Evolutionary conservation across 371 early-diverging fungal genomes (phyloP), one percentile per base, ranked within the genome.

Genomic region (Lichtheimia corymbifera): DNA sequence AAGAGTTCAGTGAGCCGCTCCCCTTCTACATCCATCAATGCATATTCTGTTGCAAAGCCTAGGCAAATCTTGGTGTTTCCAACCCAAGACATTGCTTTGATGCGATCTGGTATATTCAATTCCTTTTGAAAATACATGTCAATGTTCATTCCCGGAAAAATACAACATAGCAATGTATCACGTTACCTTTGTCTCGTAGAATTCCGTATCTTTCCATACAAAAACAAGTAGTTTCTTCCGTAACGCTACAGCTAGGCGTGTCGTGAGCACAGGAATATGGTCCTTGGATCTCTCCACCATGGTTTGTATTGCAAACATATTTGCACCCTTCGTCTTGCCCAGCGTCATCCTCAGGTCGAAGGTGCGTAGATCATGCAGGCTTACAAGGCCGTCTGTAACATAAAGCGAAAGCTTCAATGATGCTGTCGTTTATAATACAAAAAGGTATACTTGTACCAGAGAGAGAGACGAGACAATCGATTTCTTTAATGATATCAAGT

Each of bases 181-280:
- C 9, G 11, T 66, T 50, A 77, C 84, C 70, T 81, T 83, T 22
- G 86, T 83, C 50, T 83, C 83, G 25, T 53, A 70, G 60, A 89
- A 91, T 59, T 91, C 89, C 5, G 89, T 86, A 68, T 92, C 92
- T 52, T 87, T 82, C 93, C 93, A 92, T 5, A 87, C 84, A 73
- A 88, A 86, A 24, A 92, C 86, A 24, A 89, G 58, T 15, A 92
- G 68, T 67, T 83, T 88, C 63, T 85, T 85, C 53, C 83, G 79
- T 5, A 87, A 84, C n/a, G 88, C 88, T 0, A 91, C 89, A 1
- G 91, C 92, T 11, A 93, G 74, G 45, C 91, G 86, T 24, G 92
- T 89, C 22, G 90, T 81, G 25, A 92, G 78, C 28, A 83, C 82
- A 7, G 93, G 92, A 18, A 91, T 85, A 18, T 83, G 83, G 49